Conservation (phyloP, 2,329 filamentous ascomycete species). For the Aspergillus proliferans region DNA sequence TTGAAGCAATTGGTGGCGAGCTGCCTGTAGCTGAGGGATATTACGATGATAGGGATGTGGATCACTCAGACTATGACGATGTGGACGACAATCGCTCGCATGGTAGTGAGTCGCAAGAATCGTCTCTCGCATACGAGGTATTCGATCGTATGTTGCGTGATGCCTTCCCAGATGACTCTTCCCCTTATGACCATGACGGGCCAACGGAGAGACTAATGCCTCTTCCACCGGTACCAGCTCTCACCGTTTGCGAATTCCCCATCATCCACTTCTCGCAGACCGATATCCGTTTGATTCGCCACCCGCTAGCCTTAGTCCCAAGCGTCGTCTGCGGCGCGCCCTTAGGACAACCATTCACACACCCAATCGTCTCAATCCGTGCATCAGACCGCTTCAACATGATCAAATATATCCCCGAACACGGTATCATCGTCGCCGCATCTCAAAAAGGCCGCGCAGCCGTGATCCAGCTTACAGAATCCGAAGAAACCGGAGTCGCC, state of each 20-base stretch:
- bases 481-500: slow-evolving; percentile 31
- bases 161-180: slow-evolving; percentile 4
- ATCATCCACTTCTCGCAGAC: slow-evolving; percentile 38
- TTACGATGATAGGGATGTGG: slow-evolving; percentile 10
- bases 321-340: slow-evolving; percentile 26
- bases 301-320: slow-evolving; percentile 24
- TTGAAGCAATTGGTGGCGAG: slow-evolving; percentile 18
- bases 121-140: slow-evolving; percentile 7
- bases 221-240: slow-evolving; percentile 10
- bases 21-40: slow-evolving; percentile 13
- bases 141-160: slow-evolving; percentile 14
- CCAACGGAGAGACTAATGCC: slow-evolving; percentile 4
- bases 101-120: slow-evolving; percentile 9
- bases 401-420: slow-evolving; percentile 51
- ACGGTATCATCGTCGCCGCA: slow-evolving; percentile 53
- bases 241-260: slow-evolving; percentile 26
- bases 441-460: slow-evolving; percentile 53
- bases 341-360: slow-evolving; percentile 23
- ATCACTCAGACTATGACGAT: slow-evolving; percentile 10
- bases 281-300: slow-evolving; percentile 32
- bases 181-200: not conserved
- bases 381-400: slow-evolving; percentile 51
- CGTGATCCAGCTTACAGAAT: slow-evolving; percentile 47
- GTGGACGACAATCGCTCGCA: slow-evolving; percentile 9
- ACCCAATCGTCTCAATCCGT: slow-evolving; percentile 16